phyloP scores from a whole-genome alignment of 1,139 yeast genomes.

The Diutina scorzettiae region DNA sequence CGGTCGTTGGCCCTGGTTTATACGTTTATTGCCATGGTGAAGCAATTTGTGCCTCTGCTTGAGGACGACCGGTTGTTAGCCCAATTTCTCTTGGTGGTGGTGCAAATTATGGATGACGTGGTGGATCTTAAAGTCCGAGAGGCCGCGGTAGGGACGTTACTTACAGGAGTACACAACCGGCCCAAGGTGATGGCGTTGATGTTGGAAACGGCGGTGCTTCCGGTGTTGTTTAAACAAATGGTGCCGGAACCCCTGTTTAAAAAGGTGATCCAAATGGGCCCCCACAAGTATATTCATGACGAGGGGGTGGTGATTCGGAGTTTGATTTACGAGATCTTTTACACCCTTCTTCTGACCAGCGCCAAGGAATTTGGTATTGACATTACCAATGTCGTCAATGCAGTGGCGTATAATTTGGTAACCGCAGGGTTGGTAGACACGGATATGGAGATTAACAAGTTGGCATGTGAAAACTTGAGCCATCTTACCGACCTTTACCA shows the following conservation, averaged over 20 bases:
- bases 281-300: conserved; percentile 73
- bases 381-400: neutral
- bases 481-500: neutral
- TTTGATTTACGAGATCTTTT: conserved; percentile 59
- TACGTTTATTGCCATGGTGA: neutral
- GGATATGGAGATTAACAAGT: neutral
- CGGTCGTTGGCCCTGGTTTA: neutral
- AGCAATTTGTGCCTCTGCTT: neutral
- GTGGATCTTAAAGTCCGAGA: conserved; percentile 36
- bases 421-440: neutral
- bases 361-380: neutral
- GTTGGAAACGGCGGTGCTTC: conserved; percentile 18
- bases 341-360: conserved; percentile 19
- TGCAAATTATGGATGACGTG: conserved; percentile 8
- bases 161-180: conserved; percentile 45
- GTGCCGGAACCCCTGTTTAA: conserved; percentile 44
- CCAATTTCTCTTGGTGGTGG: neutral
- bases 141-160: conserved; percentile 45
- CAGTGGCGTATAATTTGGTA: neutral
- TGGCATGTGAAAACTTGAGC: neutral
- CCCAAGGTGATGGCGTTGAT: conserved; percentile 8
- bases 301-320: conserved; percentile 69
- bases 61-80: neutral
- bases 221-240: conserved; percentile 44
- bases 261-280: conserved; percentile 71